A percentile compares a stretch with the other conserved stretches of the same genome.
phyloP scores from a whole-genome alignment of 495 filamentous ascomycete species.

The Aspergillus carlsbadensis region DNA sequence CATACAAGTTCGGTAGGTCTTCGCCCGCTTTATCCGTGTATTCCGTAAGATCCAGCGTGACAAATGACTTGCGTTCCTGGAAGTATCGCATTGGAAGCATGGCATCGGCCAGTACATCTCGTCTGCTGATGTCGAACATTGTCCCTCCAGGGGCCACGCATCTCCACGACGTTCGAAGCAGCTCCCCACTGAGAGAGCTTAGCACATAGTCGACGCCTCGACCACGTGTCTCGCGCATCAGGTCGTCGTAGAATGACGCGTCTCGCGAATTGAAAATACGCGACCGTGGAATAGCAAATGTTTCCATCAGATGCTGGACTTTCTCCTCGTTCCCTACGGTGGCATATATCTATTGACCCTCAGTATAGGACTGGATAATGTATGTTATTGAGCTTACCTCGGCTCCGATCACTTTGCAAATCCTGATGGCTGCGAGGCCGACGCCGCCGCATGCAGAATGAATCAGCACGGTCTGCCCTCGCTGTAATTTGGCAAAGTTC shows the following conservation, averaged over 20 bases:
- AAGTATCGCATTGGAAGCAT: not conserved
- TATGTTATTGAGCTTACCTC: not conserved
- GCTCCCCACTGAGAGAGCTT: constrained; percentile 49
- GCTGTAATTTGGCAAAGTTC: constrained; percentile 10
- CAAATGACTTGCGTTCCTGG: not conserved
- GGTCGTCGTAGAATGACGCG: constrained; percentile 40
- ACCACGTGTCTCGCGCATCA: constrained; percentile 48
- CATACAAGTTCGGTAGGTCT: too few species aligned
- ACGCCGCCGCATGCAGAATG: constrained; percentile 28
- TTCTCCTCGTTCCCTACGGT: constrained; percentile 48
- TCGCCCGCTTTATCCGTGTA: not conserved
- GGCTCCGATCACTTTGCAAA: constrained; percentile 11
- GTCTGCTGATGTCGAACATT: not conserved
- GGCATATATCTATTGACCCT: constrained; percentile 30
- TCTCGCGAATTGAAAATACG: constrained; percentile 55
- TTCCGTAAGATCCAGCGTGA: not conserved
- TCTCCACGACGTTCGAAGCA: constrained; percentile 49
- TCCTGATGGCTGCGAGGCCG: constrained; percentile 19
- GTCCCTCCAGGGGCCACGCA: constrained; percentile 52
- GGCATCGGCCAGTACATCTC: not conserved
- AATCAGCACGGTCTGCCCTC: constrained; percentile 24
- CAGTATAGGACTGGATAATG: too few species aligned
- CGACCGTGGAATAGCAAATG: constrained; percentile 30
- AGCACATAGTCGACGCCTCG: constrained; percentile 51
- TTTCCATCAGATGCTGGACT: constrained; percentile 27